A percentile compares a stretch with the other conserved stretches of the same genome.
phyloP scores from a whole-genome alignment of 371 early-diverging fungal genomes.

The Rhizopus stolonifer region DNA sequence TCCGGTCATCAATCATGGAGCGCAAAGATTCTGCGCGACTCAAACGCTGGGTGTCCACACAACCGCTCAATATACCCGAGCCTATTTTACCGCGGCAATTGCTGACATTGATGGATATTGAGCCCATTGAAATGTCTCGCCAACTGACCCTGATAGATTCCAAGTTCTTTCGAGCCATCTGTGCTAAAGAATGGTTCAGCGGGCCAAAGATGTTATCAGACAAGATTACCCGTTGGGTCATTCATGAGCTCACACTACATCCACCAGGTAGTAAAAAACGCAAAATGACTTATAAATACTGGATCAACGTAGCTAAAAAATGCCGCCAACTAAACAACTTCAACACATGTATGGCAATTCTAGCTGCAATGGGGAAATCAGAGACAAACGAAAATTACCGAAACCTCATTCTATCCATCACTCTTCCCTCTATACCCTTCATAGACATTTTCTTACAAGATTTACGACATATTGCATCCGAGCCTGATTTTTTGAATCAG shows the following conservation, averaged over 20 bases:
- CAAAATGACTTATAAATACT: slow-evolving; percentile 70
- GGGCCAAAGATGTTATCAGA: slow-evolving; percentile 85
- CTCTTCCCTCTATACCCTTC: slow-evolving; percentile 93
- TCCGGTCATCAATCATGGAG: slow-evolving; percentile 69
- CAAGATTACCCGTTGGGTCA: too few relatives aligned
- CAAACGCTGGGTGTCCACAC: slow-evolving; percentile 65
- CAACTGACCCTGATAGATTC: slow-evolving; percentile 92
- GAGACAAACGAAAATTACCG: slow-evolving; percentile 85
- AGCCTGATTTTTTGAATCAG: slow-evolving; percentile 67
- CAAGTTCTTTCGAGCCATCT: slow-evolving; percentile 75
- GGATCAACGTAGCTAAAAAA: slow-evolving; percentile 83
- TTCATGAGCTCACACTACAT: too few relatives aligned
- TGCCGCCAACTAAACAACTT: slow-evolving; percentile 85
- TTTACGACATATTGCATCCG: slow-evolving; percentile 91
- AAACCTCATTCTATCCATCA: slow-evolving; percentile 77
- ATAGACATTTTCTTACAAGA: slow-evolving; percentile 87
- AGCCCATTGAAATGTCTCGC: slow-evolving; percentile 92
- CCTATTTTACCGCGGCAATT: slow-evolving; percentile 69
- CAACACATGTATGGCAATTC: slow-evolving; percentile 87
- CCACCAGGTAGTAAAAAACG: slow-evolving; percentile 82
- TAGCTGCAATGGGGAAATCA: slow-evolving; percentile 92
- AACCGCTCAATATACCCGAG: slow-evolving; percentile 54
- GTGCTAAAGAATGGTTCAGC: slow-evolving; percentile 71
- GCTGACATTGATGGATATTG: slow-evolving; percentile 77
- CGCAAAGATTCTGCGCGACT: slow-evolving; percentile 56